Conservation (phyloP, 2,329 filamentous ascomycete species). For the Dactylella cylindrospora region DNA sequence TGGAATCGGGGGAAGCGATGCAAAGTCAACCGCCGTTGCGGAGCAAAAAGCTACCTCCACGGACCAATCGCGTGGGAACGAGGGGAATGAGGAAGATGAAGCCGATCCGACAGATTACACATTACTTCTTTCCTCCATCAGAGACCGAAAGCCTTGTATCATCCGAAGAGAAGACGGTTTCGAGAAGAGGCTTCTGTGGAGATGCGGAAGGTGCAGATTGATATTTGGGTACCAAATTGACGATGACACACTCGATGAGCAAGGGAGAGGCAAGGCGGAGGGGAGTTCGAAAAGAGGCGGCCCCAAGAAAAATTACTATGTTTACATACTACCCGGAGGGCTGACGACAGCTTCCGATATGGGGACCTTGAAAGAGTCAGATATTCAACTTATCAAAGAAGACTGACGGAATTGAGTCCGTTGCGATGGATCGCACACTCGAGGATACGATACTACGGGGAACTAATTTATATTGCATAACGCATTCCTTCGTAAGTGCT, state of each 20-base stretch:
- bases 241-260: constrained; percentile 48
- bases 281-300: constrained; percentile 45
- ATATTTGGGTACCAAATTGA: constrained; percentile 66
- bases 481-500: no score
- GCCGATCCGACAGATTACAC: constrained; percentile 53
- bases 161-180: constrained; percentile 65
- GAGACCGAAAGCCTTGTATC: constrained; percentile 57
- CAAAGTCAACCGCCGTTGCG: background rate
- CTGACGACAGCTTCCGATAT: constrained; percentile 63
- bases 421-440: no score
- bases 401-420: no score
- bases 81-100: constrained; percentile 44
- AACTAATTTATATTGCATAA: no score
- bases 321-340: constrained; percentile 65
- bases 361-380: constrained; percentile 53
- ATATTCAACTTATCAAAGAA: constrained; percentile 39
- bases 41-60: background rate
- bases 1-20: background rate
- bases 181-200: constrained; percentile 64
- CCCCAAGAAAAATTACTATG: constrained; percentile 47
- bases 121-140: constrained; percentile 57
- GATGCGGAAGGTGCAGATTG: constrained; percentile 64
- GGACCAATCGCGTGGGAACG: background rate
- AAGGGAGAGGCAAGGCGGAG: constrained; percentile 41
- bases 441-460: no score